phyloP scores from a whole-genome alignment of 164 flowering plant genomes.

The Vitis amurensis region DNA sequence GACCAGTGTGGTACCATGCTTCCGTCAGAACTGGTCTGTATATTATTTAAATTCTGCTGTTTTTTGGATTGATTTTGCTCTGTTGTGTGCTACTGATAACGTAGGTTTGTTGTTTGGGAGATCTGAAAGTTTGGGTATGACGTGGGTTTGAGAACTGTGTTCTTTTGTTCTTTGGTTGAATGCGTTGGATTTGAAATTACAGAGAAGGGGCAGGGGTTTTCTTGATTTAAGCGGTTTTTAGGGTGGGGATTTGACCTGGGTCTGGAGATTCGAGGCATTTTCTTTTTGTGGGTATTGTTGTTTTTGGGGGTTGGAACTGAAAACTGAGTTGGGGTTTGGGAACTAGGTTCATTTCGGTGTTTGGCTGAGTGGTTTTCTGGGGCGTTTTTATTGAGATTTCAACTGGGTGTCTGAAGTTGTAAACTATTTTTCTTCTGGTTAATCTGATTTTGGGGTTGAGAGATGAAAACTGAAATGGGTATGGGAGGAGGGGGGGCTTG shows the following conservation, averaged over 20 bases:
- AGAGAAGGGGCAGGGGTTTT: not conserved
- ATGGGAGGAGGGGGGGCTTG: slow-evolving; percentile 41
- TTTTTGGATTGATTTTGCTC: slow-evolving; percentile 1
- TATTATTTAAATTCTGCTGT: not conserved
- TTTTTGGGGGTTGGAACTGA: not conserved
- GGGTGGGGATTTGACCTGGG: slow-evolving; percentile 17
- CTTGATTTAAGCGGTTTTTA: not conserved
- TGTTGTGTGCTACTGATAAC: slow-evolving; percentile 11
- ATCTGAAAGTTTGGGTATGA: slow-evolving; percentile 18
- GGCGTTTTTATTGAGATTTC: too few relatives aligned
- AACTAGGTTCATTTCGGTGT: too few relatives aligned
- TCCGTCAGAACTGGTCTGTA: slow-evolving; percentile 23
- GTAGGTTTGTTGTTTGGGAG: slow-evolving; percentile 5
- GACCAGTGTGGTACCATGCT: slow-evolving; percentile 1
- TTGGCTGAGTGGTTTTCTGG: not conserved
- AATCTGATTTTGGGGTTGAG: slow-evolving; percentile 10
- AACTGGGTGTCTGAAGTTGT: too few relatives aligned
- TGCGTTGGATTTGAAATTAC: slow-evolving; percentile 7
- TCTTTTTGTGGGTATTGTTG: slow-evolving; percentile 5
- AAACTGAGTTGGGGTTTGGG: too few relatives aligned
- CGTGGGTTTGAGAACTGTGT: not conserved
- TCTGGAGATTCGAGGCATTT: slow-evolving; percentile 6
- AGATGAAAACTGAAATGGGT: slow-evolving; percentile 46
- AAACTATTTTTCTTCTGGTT: too few relatives aligned
- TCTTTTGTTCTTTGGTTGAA: not conserved